Evolutionary conservation across 2,329 filamentous ascomycete genomes (phyloP).

Genomic region (Neonectria coccinea): DNA sequence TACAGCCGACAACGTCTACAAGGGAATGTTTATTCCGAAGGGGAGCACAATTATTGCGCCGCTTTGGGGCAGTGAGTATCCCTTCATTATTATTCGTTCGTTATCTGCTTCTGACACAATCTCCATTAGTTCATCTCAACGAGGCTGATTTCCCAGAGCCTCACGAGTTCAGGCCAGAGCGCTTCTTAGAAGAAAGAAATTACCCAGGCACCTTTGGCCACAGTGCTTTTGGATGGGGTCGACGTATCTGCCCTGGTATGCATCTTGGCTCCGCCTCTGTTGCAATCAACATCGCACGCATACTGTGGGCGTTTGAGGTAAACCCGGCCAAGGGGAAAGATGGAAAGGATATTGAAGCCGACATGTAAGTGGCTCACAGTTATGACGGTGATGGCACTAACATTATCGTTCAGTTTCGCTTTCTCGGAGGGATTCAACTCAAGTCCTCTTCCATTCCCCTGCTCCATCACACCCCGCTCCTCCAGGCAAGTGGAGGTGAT

Average conservation of each 20-base stretch:
- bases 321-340: constrained; percentile 46
- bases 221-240: constrained; percentile 57
- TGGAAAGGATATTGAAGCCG: constrained; percentile 50
- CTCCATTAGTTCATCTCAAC: constrained; percentile 52
- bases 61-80: constrained; percentile 58
- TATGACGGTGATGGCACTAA: background rate
- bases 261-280: constrained; percentile 66
- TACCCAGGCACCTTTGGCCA: constrained; percentile 54
- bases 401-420: constrained; percentile 50
- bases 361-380: constrained; percentile 50
- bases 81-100: too few relatives aligned
- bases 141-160: constrained; percentile 56
- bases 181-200: constrained; percentile 49
- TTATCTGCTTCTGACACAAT: background rate
- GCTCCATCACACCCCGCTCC: constrained; percentile 53
- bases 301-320: constrained; percentile 66
- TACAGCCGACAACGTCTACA: constrained; percentile 54
- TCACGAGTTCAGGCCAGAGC: constrained; percentile 53
- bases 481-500: constrained; percentile 48
- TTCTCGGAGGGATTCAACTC: constrained; percentile 59
- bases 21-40: constrained; percentile 59
- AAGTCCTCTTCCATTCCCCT: constrained; percentile 55
- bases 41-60: constrained; percentile 57
- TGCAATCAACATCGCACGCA: constrained; percentile 57
- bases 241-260: constrained; percentile 56